Percentiles rank a stretch among this genome's conserved stretches.
phyloP scores from a whole-genome alignment of 306 rosid species.

The Prunus mongolica region DNA sequence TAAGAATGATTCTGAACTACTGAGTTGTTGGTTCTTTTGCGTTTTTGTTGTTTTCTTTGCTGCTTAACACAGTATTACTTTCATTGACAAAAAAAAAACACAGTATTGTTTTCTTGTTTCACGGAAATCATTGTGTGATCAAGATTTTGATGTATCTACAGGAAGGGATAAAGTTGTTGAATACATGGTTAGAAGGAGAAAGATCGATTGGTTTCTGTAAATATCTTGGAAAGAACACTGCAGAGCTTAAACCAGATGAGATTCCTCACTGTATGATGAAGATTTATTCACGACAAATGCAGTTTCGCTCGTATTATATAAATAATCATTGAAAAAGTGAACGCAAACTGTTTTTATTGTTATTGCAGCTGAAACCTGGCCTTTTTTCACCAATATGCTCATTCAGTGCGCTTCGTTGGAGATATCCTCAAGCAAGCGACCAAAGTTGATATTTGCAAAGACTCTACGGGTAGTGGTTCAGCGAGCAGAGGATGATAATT shows the following conservation, averaged over 20 bases:
- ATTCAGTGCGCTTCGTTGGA: conserved; percentile 67
- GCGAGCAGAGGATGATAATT: conserved; percentile 68
- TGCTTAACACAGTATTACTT: background rate
- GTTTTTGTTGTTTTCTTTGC: background rate
- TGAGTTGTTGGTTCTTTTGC: background rate
- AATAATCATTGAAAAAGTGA: conserved; percentile 1
- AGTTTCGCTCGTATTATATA: conserved; percentile 1
- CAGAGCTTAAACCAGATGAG: conserved; percentile 68
- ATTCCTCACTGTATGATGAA: conserved; percentile 58
- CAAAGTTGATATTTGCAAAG: conserved; percentile 72
- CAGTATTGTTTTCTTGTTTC: background rate
- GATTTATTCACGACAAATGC: background rate
- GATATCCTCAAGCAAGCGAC: conserved; percentile 75
- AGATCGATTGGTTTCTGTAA: conserved; percentile 59
- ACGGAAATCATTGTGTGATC: background rate
- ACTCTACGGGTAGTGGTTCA: conserved; percentile 70
- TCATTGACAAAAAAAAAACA: no score
- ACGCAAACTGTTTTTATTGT: conserved; percentile 8
- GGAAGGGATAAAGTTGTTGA: conserved; percentile 85
- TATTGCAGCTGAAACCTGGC: conserved; percentile 94
- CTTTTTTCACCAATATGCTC: conserved; percentile 63
- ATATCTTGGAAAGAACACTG: conserved; percentile 60
- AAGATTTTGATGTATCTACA: conserved; percentile 15
- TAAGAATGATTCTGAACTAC: background rate
- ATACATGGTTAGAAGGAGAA: conserved; percentile 93